Conservation (phyloP, 192 early-diverging fungal genomes). For the Umbelopsis isabellina region DNA sequence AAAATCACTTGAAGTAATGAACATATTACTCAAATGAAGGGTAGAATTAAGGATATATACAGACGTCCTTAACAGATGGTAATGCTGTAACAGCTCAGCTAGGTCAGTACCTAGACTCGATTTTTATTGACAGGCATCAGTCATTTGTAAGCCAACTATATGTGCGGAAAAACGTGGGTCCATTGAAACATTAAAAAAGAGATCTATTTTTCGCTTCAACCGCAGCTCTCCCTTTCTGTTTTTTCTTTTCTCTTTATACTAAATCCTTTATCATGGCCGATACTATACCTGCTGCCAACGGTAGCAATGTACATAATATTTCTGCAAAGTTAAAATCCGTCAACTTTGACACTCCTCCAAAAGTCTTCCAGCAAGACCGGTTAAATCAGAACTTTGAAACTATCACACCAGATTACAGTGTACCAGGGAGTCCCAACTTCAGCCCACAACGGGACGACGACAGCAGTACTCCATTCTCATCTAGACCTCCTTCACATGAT, state of each 20-base stretch:
- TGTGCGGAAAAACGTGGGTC: constrained; percentile 23
- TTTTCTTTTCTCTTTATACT: neutral
- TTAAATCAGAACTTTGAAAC: constrained; percentile 37
- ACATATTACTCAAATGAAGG: neutral
- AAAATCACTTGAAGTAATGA: too few species aligned
- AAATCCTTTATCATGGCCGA: neutral
- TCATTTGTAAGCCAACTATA: constrained; percentile 12
- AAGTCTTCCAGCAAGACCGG: constrained; percentile 30
- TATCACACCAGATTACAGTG: constrained; percentile 35
- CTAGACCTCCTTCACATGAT: constrained; percentile 15
- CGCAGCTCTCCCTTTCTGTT: neutral
- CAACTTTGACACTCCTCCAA: constrained; percentile 38
- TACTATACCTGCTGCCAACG: neutral
- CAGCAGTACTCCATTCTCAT: constrained; percentile 1
- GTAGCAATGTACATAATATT: constrained; percentile 17
- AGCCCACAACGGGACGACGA: constrained; percentile 4
- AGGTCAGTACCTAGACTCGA: neutral
- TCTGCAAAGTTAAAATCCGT: constrained; percentile 28
- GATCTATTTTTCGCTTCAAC: neutral
- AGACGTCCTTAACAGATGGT: neutral
- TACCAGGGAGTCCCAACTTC: constrained; percentile 37
- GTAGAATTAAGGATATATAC: too few species aligned
- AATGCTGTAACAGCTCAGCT: neutral
- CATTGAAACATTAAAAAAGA: neutral
- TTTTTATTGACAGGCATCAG: neutral